Base-by-base conservation (phyloP, 768 basidiomycete species). In the Lactarius hengduanensis region DNA sequence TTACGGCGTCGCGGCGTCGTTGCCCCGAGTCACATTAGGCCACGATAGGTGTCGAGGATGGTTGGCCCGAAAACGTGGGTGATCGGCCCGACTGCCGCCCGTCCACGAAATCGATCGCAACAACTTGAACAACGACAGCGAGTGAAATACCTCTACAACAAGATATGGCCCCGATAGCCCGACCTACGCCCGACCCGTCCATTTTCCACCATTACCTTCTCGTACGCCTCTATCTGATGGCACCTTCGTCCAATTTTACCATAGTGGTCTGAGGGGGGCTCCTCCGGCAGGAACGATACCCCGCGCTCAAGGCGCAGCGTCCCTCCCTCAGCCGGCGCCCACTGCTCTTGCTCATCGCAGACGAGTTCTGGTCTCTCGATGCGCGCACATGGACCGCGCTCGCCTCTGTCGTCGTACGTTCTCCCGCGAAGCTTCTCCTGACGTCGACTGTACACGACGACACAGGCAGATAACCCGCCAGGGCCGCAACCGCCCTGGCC, bases 321-420 rank as follows among this genome's bases (percentile, higher is more conserved):
- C 64, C 32, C 8, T 30, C 57, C 11, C 64, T 67, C 57, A 9
- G 30, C 30, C 62, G 38, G 2, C 66, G 68, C 22, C n/a, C 36
- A 1, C 40, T 58, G 22, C 65, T 54, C 36, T 38, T 63, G 3
- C 61, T 41, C 34, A 47, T 54, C 41, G 57, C 62, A 10, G 69
- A 68, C 38, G 69, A 67, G 16, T 61, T 64, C 47, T 61, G 65
- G 65, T 43, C 65, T 18, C 53, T 69, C 28, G 64, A 69, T 18
- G 58, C 56, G 16, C 67, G 16, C 3, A 56, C 64, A 8, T 55
- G 67, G 59, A 4, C 55, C n/a, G 57, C 63, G 28, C 58, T 64
- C 54, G 34, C 18, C 55, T 18, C 55, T 9, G 1, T 4, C 2
- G 3, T 9, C 22, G 28, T 56, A 30, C 32, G 32, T 53, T 15